Evolutionary conservation across 495 filamentous ascomycete species (phyloP).

Genomic region (Penicillium angulare): DNA sequence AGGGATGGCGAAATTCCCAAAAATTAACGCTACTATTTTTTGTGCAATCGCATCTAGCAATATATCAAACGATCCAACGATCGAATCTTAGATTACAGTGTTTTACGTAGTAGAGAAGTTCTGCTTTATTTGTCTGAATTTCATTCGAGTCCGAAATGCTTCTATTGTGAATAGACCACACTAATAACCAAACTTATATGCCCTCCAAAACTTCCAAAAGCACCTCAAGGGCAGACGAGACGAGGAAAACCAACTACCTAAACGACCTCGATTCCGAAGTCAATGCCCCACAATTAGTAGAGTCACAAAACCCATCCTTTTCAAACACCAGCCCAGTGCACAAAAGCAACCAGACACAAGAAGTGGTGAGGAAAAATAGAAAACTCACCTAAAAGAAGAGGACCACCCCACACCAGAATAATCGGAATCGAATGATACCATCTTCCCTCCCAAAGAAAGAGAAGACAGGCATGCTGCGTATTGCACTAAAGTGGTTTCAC

Average conservation of each 20-base stretch:
- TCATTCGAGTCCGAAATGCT: too few relatives aligned
- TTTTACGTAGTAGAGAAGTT: background rate
- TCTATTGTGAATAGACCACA: too few relatives aligned
- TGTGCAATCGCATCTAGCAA: constrained; percentile 8
- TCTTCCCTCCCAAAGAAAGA: constrained; percentile 32
- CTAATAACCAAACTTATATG: background rate
- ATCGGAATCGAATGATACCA: constrained; percentile 99
- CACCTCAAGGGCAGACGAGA: background rate
- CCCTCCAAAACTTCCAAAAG: background rate
- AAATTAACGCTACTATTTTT: background rate
- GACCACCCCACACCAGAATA: constrained; percentile 82
- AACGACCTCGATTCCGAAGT: constrained; percentile 1
- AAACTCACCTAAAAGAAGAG: constrained; percentile 68
- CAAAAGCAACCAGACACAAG: constrained; percentile 9
- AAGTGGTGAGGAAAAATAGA: constrained; percentile 5
- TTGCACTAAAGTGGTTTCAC: constrained; percentile 95
- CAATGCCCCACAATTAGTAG: constrained; percentile 39
- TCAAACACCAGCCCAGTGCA: constrained; percentile 20
- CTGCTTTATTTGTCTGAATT: too few relatives aligned
- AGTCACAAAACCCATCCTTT: constrained; percentile 32
- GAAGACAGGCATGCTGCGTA: constrained; percentile 87
- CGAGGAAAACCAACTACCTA: background rate
- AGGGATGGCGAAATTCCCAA: constrained; percentile 18
- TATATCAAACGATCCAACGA: too few relatives aligned
- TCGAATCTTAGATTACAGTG: too few relatives aligned